phyloP scores from a whole-genome alignment of 2,329 filamentous ascomycete species.

The Xylariaceae sp. region DNA sequence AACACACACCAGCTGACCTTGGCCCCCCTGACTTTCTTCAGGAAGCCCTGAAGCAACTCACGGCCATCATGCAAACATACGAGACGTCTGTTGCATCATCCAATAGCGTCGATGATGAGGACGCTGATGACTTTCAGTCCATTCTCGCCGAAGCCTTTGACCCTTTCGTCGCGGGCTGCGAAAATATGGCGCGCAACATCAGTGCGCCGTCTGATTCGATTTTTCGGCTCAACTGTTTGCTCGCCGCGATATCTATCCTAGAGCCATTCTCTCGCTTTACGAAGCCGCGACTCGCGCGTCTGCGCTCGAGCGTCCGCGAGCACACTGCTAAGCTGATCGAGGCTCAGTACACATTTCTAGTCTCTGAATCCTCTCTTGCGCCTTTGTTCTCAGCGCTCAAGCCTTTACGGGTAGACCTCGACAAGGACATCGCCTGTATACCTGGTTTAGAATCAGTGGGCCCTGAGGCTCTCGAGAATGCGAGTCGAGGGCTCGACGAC shows the following conservation, averaged over 20 bases:
- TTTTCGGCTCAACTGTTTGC: constrained; percentile 71
- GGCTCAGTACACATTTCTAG: constrained; percentile 70
- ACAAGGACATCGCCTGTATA: constrained; percentile 54
- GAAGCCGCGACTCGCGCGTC: constrained; percentile 48
- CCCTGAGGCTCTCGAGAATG: constrained; percentile 57
- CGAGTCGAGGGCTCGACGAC: constrained; percentile 77
- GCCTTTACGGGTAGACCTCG: constrained; percentile 30
- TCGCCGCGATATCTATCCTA: constrained; percentile 56
- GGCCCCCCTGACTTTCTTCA: constrained; percentile 76
- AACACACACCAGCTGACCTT: constrained; percentile 69
- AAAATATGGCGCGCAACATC: constrained; percentile 63
- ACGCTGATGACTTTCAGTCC: constrained; percentile 68
- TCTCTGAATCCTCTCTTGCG: constrained; percentile 70
- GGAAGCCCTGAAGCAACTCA: constrained; percentile 76
- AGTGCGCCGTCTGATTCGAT: constrained; percentile 57
- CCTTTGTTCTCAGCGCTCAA: constrained; percentile 59
- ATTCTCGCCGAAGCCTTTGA: constrained; percentile 79
- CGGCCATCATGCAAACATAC: constrained; percentile 78
- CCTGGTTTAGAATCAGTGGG: constrained; percentile 55
- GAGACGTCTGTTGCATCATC: constrained; percentile 70
- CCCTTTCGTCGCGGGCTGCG: constrained; percentile 77
- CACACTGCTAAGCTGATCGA: constrained; percentile 59
- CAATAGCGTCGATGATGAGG: constrained; percentile 40
- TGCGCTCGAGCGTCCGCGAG: constrained; percentile 55
- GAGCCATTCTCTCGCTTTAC: constrained; percentile 61